These are phyloP conservation scores for Thermomyces lanuginosus DNA, from an alignment of 2,329 filamentous ascomycete genomes.

Conservation along the genomic window DNA sequence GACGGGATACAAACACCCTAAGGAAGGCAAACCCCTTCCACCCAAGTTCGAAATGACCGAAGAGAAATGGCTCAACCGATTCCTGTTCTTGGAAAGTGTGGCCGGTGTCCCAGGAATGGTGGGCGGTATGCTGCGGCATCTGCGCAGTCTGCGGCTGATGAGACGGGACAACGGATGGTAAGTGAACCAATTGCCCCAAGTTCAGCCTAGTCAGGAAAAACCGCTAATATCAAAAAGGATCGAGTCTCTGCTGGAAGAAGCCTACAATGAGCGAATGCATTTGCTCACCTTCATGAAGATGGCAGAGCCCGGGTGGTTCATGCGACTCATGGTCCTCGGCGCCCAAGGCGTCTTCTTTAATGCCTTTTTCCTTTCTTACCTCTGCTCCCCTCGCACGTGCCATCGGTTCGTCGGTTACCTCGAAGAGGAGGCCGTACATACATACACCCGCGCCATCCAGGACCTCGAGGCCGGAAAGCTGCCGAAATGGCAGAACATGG, in stretches of 20 bases:
- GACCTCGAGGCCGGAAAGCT: slow-evolving; percentile 76
- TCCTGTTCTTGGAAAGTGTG: slow-evolving; percentile 87
- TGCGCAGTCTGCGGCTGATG: slow-evolving; percentile 67
- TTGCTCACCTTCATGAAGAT: slow-evolving; percentile 86
- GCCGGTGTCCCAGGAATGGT: slow-evolving; percentile 96
- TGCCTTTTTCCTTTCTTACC: slow-evolving; percentile 73
- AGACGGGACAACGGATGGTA: slow-evolving; percentile 83
- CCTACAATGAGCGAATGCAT: slow-evolving; percentile 89
- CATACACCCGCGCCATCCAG: slow-evolving; percentile 75
- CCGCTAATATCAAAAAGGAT: slow-evolving; percentile 42
- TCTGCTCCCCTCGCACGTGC: slow-evolving; percentile 70
- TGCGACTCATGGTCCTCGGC: slow-evolving; percentile 79
- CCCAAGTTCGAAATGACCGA: slow-evolving; percentile 58
- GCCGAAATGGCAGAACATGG: slow-evolving; percentile 62
- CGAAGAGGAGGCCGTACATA: slow-evolving; percentile 92
- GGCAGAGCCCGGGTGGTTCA: slow-evolving; percentile 70
- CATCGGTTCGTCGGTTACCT: slow-evolving; percentile 95
- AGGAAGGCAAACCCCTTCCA: slow-evolving; percentile 33
- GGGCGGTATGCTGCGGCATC: slow-evolving; percentile 79
- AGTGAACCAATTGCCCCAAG: slow-evolving; percentile 8
- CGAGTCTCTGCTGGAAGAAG: slow-evolving; percentile 76
- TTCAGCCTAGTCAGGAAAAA: slow-evolving; percentile 1
- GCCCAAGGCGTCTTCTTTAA: slow-evolving; percentile 98
- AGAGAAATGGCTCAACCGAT: slow-evolving; percentile 74
- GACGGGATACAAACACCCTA: slow-evolving; percentile 65